Evolutionary conservation across 1,284 basidiomycete genomes (phyloP).

Genomic region (Gomphus sp.): DNA sequence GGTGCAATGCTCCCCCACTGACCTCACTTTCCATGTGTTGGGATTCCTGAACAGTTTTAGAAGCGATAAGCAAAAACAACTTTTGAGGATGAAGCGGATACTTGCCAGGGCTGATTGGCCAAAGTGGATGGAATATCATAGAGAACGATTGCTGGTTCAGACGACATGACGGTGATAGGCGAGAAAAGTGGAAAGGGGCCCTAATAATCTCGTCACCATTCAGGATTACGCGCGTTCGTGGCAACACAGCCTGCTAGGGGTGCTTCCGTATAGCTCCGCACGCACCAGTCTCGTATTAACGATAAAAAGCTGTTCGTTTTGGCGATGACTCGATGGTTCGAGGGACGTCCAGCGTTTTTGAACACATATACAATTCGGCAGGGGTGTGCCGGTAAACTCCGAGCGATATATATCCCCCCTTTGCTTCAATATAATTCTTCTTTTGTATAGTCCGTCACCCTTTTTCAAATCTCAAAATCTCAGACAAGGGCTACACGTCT

Average conservation of each 20-base stretch:
- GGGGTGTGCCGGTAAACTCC: too few relatives aligned
- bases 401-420: too few relatives aligned
- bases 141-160: slow-evolving; percentile 47
- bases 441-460: too few relatives aligned
- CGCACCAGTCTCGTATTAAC: neutral
- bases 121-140: slow-evolving; percentile 54
- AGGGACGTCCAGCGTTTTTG: too few relatives aligned
- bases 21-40: slow-evolving; percentile 8
- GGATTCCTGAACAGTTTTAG: neutral
- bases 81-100: neutral
- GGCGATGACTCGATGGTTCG: too few relatives aligned
- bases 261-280: neutral
- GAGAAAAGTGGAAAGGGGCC: neutral
- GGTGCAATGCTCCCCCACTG: neutral
- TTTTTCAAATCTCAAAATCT: too few relatives aligned
- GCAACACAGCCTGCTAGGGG: neutral
- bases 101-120: neutral
- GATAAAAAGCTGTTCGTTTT: too few relatives aligned
- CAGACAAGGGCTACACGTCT: too few relatives aligned
- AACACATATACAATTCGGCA: too few relatives aligned
- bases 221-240: neutral
- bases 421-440: too few relatives aligned
- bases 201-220: neutral
- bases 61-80: neutral
- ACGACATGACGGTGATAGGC: slow-evolving; percentile 2